Conservation (phyloP, 2,329 filamentous ascomycete species). For the Sclerotinia trifoliorum region DNA sequence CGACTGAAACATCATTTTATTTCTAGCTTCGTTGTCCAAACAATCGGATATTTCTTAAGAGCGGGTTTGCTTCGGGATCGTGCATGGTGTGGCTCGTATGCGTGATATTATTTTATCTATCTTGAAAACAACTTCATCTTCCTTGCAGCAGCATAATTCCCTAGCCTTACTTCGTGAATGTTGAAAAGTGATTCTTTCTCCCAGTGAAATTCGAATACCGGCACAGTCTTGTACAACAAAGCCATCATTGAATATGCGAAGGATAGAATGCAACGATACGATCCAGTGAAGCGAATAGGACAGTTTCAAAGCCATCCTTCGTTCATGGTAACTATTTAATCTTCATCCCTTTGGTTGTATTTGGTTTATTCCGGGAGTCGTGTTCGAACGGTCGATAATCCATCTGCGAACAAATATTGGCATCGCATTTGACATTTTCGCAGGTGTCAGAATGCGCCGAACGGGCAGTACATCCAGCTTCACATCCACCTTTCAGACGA, state of each 20-base stretch:
- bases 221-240: background rate
- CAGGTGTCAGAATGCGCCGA: slow-evolving; percentile 5
- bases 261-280: background rate
- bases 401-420: background rate
- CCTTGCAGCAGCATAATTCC: background rate
- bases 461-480: background rate
- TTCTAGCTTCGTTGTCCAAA: background rate
- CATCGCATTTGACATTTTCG: background rate
- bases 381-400: background rate
- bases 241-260: background rate
- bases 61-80: background rate
- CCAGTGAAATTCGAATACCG: background rate
- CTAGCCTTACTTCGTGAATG: background rate
- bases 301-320: background rate
- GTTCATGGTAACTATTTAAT: background rate
- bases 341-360: background rate
- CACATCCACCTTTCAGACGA: slow-evolving; percentile 1
- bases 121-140: background rate
- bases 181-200: background rate
- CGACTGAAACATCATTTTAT: background rate
- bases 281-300: background rate
- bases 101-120: slow-evolving; percentile 1
- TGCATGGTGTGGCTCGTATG: background rate
- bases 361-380: background rate
- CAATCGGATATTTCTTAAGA: background rate